phyloP scores from a whole-genome alignment of 495 filamentous ascomycete genomes.

The Stereocaulon alpinum region DNA sequence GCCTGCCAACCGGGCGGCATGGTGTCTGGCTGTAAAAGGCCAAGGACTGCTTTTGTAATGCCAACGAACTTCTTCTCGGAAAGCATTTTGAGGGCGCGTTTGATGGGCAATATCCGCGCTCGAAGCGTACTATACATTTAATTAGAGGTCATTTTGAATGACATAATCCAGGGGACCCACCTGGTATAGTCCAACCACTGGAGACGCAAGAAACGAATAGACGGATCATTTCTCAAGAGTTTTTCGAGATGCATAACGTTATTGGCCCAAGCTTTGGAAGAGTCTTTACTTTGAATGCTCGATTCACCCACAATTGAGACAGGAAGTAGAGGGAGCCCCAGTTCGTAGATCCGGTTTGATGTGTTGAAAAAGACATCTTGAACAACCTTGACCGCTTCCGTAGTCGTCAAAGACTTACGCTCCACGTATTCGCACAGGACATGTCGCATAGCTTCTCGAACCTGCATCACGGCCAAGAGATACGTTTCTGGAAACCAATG shows the following conservation, averaged over 20 bases:
- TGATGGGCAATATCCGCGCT: slow-evolving; percentile 60
- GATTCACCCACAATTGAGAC: background rate
- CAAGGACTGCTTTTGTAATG: slow-evolving; percentile 44
- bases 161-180: background rate
- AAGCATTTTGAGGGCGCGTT: slow-evolving; percentile 50
- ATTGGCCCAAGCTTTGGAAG: background rate
- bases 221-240: slow-evolving; percentile 30
- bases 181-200: slow-evolving; percentile 74
- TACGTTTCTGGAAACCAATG: slow-evolving; percentile 80
- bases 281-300: background rate
- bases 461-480: slow-evolving; percentile 65
- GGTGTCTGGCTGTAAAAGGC: slow-evolving; percentile 49
- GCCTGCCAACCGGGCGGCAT: slow-evolving; percentile 33
- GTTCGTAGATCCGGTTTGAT: slow-evolving; percentile 54
- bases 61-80: slow-evolving; percentile 42
- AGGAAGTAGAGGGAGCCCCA: slow-evolving; percentile 23
- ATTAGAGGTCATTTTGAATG: background rate
- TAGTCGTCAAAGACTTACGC: slow-evolving; percentile 42
- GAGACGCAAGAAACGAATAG: slow-evolving; percentile 52
- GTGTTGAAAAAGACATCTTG: slow-evolving; percentile 59
- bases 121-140: slow-evolving; percentile 38
- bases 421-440: slow-evolving; percentile 53
- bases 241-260: slow-evolving; percentile 11
- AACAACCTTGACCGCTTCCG: slow-evolving; percentile 50
- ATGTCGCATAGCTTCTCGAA: slow-evolving; percentile 64